Evolutionary conservation across 2,329 filamentous ascomycete species (phyloP).

Genomic region (Colletotrichum cordylinicola): DNA sequence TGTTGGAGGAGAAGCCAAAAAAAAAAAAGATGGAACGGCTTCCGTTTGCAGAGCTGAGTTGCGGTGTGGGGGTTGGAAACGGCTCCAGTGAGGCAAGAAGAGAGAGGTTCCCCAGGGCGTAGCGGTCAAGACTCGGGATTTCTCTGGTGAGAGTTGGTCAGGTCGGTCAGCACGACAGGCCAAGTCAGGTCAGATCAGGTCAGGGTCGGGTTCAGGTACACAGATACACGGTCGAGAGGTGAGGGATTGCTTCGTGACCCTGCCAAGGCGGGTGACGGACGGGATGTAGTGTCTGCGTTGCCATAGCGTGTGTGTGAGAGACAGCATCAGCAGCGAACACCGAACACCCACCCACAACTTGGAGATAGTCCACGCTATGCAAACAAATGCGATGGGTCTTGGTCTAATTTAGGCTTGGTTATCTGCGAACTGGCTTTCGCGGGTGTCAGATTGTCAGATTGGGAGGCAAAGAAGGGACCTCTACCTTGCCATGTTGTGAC

Average conservation of each 20-base stretch:
- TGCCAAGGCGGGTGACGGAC: slow-evolving; percentile 14
- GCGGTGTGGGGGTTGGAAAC: neutral
- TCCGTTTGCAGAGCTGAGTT: slow-evolving; percentile 6
- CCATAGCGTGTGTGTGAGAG: slow-evolving; percentile 1
- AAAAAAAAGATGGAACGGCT: slow-evolving; percentile 3
- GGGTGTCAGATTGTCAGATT: slow-evolving; percentile 1
- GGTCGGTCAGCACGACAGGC: neutral
- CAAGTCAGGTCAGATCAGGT: neutral
- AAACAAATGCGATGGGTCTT: neutral
- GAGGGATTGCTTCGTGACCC: slow-evolving; percentile 12
- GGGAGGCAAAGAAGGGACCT: neutral
- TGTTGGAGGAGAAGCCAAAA: neutral
- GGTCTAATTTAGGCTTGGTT: neutral
- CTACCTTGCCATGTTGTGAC: neutral
- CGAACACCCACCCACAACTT: neutral
- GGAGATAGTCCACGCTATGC: neutral
- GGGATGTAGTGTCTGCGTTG: slow-evolving; percentile 7
- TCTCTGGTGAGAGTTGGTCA: neutral
- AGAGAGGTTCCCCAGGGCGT: neutral
- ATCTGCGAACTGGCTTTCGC: neutral
- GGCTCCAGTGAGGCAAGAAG: neutral
- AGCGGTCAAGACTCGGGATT: neutral
- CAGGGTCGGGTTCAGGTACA: neutral
- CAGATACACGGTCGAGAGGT: neutral
- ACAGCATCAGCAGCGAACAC: neutral